Conservation (phyloP, 1,139 yeast genomes). For the Arxiozyma telluris region DNA sequence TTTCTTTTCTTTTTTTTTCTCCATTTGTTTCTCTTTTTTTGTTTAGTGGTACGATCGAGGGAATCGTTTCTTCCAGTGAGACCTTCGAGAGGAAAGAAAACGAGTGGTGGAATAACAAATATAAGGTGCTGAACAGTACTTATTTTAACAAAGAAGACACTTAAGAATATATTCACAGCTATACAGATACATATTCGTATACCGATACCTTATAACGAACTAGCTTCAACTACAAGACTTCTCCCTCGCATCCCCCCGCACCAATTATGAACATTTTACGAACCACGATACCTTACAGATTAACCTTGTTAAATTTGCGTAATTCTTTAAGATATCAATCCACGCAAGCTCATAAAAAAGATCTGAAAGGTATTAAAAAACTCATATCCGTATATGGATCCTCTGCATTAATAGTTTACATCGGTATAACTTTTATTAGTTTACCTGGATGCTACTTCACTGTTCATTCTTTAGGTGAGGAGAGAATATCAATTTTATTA, state of each 20-base stretch:
- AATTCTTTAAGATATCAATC: neutral
- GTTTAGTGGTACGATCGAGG: too few relatives aligned
- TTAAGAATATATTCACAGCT: neutral
- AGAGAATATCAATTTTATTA: conserved; percentile 59
- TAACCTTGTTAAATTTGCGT: neutral
- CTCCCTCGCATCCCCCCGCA: neutral
- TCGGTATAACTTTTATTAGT: conserved; percentile 62
- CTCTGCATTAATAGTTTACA: conserved; percentile 79
- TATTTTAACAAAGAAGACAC: neutral
- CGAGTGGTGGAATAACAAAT: neutral
- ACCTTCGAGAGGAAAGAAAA: neutral
- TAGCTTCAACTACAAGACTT: neutral
- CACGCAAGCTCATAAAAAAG: neutral
- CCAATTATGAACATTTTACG: neutral
- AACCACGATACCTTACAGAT: neutral
- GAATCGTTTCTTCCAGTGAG: neutral
- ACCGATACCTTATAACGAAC: neutral
- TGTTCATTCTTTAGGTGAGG: conserved; percentile 84
- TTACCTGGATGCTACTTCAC: conserved; percentile 72
- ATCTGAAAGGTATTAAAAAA: conserved; percentile 37
- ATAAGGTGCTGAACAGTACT: too few relatives aligned
- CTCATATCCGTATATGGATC: conserved; percentile 82
- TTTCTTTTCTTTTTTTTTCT: too few relatives aligned
- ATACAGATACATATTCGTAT: neutral
- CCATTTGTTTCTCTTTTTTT: too few relatives aligned